Percentiles rank a stretch among this genome's conserved stretches.
phyloP scores from a whole-genome alignment of 129 eudicot species.

The Scalesia atractyloides region DNA sequence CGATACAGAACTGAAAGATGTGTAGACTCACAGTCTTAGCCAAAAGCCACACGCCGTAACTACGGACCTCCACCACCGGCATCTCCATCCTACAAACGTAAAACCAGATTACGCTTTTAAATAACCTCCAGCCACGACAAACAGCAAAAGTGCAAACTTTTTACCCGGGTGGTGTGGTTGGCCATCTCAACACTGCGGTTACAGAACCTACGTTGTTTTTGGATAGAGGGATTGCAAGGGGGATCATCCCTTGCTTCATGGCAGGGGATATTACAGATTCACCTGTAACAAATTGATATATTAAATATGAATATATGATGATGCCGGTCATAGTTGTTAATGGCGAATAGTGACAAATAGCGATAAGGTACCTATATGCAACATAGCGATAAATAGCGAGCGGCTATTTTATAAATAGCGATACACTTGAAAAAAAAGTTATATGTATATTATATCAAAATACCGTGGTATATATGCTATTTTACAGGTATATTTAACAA shows the following conservation, averaged over 20 bases:
- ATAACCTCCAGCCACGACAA: conserved; percentile 24
- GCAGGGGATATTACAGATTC: conserved; percentile 83
- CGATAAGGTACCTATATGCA: no score
- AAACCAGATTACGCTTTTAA: conserved; percentile 32
- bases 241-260: conserved; percentile 80
- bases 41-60: conserved; percentile 97
- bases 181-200: conserved; percentile 96
- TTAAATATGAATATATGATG: conserved; percentile 14
- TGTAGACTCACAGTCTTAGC: conserved; percentile 78
- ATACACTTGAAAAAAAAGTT: no score
- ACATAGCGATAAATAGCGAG: no score
- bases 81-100: conserved; percentile 80
- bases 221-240: conserved; percentile 87
- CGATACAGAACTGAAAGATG: conserved; percentile 5
- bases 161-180: conserved; percentile 99
- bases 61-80: conserved; percentile 96
- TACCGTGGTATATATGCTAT: no score
- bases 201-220: conserved; percentile 63
- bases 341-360: no score
- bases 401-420: no score
- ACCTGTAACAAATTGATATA: conserved; percentile 46
- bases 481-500: no score
- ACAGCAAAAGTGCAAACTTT: conserved; percentile 19
- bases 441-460: no score
- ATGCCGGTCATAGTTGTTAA: no score